A percentile compares a stretch with the other conserved stretches of the same genome.
Conservation (phyloP, 1,284 basidiomycete genomes). For the Kwoniella shivajii region DNA sequence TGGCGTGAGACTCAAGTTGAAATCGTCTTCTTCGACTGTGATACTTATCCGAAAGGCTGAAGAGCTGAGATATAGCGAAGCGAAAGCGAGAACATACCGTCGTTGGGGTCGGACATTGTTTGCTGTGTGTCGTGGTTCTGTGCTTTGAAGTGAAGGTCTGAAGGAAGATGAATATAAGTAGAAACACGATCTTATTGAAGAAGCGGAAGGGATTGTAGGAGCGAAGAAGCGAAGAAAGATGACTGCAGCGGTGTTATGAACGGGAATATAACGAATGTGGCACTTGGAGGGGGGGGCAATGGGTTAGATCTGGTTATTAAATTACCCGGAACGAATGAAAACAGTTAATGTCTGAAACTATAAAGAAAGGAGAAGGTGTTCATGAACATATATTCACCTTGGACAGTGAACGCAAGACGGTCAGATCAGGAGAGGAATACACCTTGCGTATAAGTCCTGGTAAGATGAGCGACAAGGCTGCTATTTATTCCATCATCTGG, state of each 20-base stretch:
- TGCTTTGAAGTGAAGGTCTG: constrained; percentile 3
- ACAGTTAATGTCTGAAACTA: too few relatives aligned
- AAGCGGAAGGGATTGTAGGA: neutral
- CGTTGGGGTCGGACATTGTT: constrained; percentile 54
- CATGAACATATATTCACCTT: too few relatives aligned
- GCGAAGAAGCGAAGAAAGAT: neutral
- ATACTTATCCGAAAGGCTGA: constrained; percentile 2
- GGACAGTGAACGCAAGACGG: too few relatives aligned
- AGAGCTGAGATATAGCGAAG: neutral
- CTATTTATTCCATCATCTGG: constrained; percentile 22
- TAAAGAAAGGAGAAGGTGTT: too few relatives aligned
- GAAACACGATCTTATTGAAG: too few relatives aligned
- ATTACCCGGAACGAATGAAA: too few relatives aligned
- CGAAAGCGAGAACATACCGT: constrained; percentile 46
- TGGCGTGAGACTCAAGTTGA: neutral
- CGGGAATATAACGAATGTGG: constrained; percentile 13
- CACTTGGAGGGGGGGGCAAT: neutral
- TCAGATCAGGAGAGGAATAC: too few relatives aligned
- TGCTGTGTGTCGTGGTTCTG: constrained; percentile 13
- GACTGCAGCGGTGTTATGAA: constrained; percentile 3
- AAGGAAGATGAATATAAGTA: neutral
- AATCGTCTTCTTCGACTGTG: neutral
- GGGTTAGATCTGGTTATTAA: too few relatives aligned
- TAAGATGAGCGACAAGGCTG: constrained; percentile 10
- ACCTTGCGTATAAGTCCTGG: neutral